These are phyloP conservation scores for Apiospora malaysiana DNA, from an alignment of 2,329 filamentous ascomycete species.

Conservation along the genomic window DNA sequence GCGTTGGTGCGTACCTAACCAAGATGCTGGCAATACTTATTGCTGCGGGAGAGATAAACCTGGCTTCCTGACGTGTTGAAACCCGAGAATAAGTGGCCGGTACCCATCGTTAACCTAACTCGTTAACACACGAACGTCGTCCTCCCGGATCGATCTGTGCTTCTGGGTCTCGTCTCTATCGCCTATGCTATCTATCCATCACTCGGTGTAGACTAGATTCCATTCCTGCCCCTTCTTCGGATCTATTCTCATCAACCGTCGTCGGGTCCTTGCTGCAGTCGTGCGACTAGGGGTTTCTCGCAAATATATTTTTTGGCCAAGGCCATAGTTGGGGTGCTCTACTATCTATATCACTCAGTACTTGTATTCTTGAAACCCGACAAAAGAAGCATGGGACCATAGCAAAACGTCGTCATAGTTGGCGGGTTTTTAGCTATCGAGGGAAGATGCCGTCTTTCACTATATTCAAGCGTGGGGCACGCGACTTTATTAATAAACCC, in stretches of 20 bases:
- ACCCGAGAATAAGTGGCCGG: conserved; percentile 12
- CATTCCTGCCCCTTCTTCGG: neutral
- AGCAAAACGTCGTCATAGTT: conserved; percentile 1
- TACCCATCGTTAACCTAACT: conserved; percentile 10
- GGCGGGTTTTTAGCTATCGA: neutral
- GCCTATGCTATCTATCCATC: neutral
- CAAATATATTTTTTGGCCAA: neutral
- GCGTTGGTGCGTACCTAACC: neutral
- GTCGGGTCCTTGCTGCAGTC: conserved; percentile 1
- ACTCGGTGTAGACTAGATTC: neutral
- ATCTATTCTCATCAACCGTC: neutral
- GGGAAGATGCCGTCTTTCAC: conserved; percentile 17
- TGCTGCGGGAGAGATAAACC: neutral
- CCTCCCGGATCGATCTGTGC: conserved; percentile 13
- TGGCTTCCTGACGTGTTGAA: conserved; percentile 13
- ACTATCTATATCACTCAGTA: neutral
- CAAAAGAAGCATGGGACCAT: neutral
- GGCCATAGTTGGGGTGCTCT: neutral
- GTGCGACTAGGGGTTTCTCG: neutral
- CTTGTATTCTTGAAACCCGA: neutral
- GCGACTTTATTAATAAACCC: conserved; percentile 15
- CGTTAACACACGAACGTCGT: conserved; percentile 1
- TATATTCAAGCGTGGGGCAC: conserved; percentile 16
- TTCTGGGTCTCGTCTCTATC: neutral
- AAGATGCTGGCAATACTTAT: conserved; percentile 15